Conservation (phyloP, 768 basidiomycete genomes). For the Floccularia luteovirens region DNA sequence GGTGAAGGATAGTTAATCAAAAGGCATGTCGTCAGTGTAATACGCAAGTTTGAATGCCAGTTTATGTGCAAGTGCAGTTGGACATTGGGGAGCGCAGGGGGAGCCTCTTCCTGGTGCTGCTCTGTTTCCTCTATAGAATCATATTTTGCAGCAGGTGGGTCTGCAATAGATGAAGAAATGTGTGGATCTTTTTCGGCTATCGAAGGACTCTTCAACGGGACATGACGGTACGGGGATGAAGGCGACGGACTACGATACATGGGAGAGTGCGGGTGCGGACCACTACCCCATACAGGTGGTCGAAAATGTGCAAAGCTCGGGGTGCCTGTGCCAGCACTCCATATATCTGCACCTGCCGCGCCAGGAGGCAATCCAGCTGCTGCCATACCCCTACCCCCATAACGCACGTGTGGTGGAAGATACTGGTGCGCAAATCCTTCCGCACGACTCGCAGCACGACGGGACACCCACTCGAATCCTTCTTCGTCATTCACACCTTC, state of each 20-base stretch:
- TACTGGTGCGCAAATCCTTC: constrained; percentile 59
- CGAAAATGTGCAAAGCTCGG: constrained; percentile 30
- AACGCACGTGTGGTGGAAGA: constrained; percentile 67
- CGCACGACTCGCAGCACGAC: constrained; percentile 49
- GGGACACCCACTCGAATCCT: constrained; percentile 76
- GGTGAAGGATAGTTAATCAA: constrained; percentile 96
- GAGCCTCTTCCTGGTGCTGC: no score
- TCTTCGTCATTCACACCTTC: constrained; percentile 60
- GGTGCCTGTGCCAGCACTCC: constrained; percentile 28
- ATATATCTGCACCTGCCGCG: constrained; percentile 26
- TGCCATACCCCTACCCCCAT: constrained; percentile 45
- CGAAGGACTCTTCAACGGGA: neutral
- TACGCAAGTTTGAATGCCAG: constrained; percentile 83
- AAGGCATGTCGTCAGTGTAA: constrained; percentile 87
- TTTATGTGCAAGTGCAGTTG: constrained; percentile 83
- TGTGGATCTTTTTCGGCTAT: neutral
- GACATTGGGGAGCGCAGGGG: constrained; percentile 55
- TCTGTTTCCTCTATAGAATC: constrained; percentile 12
- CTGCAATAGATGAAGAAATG: constrained; percentile 8
- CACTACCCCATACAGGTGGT: constrained; percentile 16
- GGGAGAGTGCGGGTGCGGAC: no score
- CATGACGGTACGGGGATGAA: constrained; percentile 17
- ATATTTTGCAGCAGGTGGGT: constrained; percentile 4
- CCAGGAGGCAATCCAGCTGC: constrained; percentile 23
- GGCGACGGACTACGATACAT: constrained; percentile 27